These are phyloP conservation scores for Pezicula neosporulosa DNA, from an alignment of 2,329 filamentous ascomycete species.

Conservation along the genomic window DNA sequence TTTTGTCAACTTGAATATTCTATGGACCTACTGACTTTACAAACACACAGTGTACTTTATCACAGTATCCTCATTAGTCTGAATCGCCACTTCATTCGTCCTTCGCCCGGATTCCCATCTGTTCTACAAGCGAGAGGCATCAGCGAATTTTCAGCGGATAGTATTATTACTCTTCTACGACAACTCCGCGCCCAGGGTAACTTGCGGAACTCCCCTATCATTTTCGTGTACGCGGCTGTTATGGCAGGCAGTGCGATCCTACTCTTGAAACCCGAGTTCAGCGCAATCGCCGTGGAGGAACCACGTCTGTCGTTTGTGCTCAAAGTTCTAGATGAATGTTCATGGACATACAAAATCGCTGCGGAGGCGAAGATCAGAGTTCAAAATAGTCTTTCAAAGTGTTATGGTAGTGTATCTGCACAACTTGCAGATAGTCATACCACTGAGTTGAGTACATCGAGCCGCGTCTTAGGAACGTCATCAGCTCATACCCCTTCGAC, in stretches of 20 bases:
- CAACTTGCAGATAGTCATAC: neutral
- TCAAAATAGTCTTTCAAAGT: neutral
- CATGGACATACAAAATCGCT: neutral
- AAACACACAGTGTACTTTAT: neutral
- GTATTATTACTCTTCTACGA: conserved; percentile 17
- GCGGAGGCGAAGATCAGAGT: neutral
- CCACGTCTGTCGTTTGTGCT: neutral
- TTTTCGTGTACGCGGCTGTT: conserved; percentile 18
- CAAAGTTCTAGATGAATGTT: neutral
- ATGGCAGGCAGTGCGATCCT: conserved; percentile 1
- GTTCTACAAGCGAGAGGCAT: neutral
- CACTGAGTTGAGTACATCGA: neutral
- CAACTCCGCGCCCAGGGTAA: conserved; percentile 19
- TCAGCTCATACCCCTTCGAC: neutral
- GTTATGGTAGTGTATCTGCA: neutral
- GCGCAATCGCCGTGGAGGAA: neutral
- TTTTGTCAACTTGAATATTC: neutral
- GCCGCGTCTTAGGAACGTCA: neutral
- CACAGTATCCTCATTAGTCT: conserved; percentile 22
- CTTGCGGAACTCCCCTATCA: conserved; percentile 17
- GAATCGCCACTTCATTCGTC: conserved; percentile 10
- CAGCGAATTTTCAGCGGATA: conserved; percentile 18
- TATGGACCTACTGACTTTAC: neutral
- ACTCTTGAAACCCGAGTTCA: neutral
- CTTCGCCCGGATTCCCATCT: conserved; percentile 6